Conservation (phyloP, 1,284 basidiomycete genomes). For the Ustilago xerochloae region DNA sequence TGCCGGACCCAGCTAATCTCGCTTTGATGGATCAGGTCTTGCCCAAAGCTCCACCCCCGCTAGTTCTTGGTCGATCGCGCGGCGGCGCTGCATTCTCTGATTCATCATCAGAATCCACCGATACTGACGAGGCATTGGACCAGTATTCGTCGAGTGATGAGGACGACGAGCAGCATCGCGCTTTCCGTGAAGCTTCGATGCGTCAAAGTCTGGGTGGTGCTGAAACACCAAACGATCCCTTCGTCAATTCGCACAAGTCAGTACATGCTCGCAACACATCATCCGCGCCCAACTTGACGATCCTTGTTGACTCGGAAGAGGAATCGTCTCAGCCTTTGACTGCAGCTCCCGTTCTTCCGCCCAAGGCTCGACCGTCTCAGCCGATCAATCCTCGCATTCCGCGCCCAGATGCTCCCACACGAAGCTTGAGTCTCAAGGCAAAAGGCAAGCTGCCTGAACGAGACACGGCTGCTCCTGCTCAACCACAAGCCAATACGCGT, state of each 20-base stretch:
- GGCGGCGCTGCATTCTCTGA: slow-evolving; percentile 54
- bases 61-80: slow-evolving; percentile 47
- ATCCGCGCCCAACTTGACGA: slow-evolving; percentile 23
- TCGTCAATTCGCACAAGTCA: slow-evolving; percentile 18
- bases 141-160: slow-evolving; percentile 45
- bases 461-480: background rate
- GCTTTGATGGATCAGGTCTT: slow-evolving; percentile 32
- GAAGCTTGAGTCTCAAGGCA: slow-evolving; percentile 28
- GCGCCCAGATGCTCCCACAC: background rate
- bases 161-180: slow-evolving; percentile 35
- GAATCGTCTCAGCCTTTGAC: background rate
- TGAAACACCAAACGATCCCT: slow-evolving; percentile 7
- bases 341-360: background rate
- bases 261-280: slow-evolving; percentile 31
- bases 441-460: slow-evolving; percentile 41
- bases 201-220: background rate
- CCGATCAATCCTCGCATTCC: background rate
- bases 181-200: slow-evolving; percentile 22
- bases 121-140: slow-evolving; percentile 36
- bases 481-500: background rate
- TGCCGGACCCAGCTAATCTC: slow-evolving; percentile 32
- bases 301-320: background rate
- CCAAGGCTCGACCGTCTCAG: background rate
- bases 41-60: slow-evolving; percentile 50
- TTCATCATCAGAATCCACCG: slow-evolving; percentile 46